Conservation (phyloP, 305 asterid genomes). For the Striga hermonthica region DNA sequence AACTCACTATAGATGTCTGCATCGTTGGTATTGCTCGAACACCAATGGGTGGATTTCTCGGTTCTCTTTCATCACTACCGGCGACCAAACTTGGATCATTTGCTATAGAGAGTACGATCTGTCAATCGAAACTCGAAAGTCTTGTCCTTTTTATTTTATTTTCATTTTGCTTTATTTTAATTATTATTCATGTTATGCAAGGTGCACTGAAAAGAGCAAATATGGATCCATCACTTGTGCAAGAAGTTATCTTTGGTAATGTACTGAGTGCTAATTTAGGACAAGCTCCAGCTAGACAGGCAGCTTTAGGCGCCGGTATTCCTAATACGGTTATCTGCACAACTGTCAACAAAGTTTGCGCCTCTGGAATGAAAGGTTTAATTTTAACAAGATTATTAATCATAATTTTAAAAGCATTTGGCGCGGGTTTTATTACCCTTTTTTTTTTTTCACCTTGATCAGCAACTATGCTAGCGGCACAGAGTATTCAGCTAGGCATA, state of each 20-base stretch:
- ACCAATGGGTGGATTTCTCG: constrained; percentile 84
- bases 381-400: no score
- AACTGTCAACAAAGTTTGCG: constrained; percentile 94
- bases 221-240: constrained; percentile 83
- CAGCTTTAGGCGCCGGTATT: constrained; percentile 93
- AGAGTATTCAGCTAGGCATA: constrained; percentile 86
- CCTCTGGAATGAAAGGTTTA: constrained; percentile 96
- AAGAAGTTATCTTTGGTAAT: constrained; percentile 91
- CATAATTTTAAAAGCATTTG: no score
- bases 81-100: constrained; percentile 94
- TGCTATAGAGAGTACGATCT: constrained; percentile 38
- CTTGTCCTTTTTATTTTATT: no score
- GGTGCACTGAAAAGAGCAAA: constrained; percentile 92
- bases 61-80: constrained; percentile 78
- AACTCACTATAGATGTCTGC: constrained; percentile 66
- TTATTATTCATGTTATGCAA: constrained; percentile 9
- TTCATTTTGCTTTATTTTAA: no score
- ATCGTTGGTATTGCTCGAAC: constrained; percentile 96
- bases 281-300: constrained; percentile 99
- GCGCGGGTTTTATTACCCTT: no score
- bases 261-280: constrained; percentile 97
- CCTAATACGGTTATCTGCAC: constrained; percentile 86
- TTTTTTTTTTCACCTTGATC: constrained; percentile 13
- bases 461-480: constrained; percentile 97
- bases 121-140: no score